Evolutionary conservation across 805 yeast species (phyloP), one percentile per base, ranked within the genome.

Genomic region (Metschnikowia henanensis): DNA sequence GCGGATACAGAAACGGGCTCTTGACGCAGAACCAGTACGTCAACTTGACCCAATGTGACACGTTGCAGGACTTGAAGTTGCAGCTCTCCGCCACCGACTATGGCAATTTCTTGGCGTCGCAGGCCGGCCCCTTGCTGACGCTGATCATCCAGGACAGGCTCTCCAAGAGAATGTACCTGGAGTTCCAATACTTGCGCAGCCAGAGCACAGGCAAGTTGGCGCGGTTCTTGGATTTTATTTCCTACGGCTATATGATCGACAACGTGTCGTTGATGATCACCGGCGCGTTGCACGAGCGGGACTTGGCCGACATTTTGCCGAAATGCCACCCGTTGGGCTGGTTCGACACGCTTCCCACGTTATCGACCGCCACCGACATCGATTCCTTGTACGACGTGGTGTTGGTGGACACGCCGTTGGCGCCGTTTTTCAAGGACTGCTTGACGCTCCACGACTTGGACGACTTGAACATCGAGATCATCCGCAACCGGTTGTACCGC

Each of bases 211-310:
- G 89, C 47, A 85, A 84, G 26, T 71, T 92, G 59, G 73, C 88
- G 33, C 80, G 82, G 63, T 90, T 92, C 61, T 77, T 94, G 81
- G 97, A 95, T 64, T 95, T 72, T 64, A 89, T 95, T 62, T 84
- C 95, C 35, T 94, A 91, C 62, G 95, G 97, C 9, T 94, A 95
- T 69, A 94, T 94, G 99, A 95, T 94, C 60, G 99, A 94, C 70
- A 94, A 94, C 65, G 96, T 94, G 30, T 87, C 94, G 19, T 75
- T 94, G 59, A 86, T 94, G 85, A 92, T 94, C 60, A 91, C 97
- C 1, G 99, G 99, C 18, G 90, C 99, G 0, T 79, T 94, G 49
- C 99, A 94, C 62, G 95, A 91, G 60, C 79, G 98, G 59, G 97
- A 95, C 66, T 82, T 87, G 59, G 68, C 81, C 32, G 99, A 94